These are phyloP conservation scores for Nakazawaea pomicola DNA, from an alignment of 805 yeast genomes.

Conservation along the genomic window DNA sequence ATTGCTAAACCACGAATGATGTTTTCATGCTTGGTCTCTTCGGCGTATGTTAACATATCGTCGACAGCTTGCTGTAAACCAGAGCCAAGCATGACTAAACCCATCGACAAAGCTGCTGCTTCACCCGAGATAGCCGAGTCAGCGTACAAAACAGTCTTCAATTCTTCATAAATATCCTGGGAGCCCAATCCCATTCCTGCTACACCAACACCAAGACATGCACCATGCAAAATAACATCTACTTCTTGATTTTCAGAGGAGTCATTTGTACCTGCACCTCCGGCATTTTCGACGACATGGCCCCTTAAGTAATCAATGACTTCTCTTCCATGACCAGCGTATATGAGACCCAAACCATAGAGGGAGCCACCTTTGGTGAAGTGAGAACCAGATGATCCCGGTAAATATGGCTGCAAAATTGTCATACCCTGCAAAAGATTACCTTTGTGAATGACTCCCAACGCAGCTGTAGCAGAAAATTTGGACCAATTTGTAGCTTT, in stretches of 20 bases:
- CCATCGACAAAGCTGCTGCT: constrained; percentile 96
- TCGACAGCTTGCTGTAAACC: constrained; percentile 61
- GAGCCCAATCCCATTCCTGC: constrained; percentile 93
- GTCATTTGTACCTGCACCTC: constrained; percentile 22
- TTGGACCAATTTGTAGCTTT: constrained; percentile 99
- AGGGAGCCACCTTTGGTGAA: constrained; percentile 95
- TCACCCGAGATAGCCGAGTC: constrained; percentile 95
- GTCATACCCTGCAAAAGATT: constrained; percentile 86
- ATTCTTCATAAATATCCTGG: constrained; percentile 68
- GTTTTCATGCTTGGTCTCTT: constrained; percentile 93
- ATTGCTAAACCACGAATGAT: constrained; percentile 90
- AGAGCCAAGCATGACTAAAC: constrained; percentile 90
- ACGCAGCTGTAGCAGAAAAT: constrained; percentile 94
- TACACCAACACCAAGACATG: constrained; percentile 90
- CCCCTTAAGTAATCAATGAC: constrained; percentile 72
- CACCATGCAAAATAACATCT: constrained; percentile 91
- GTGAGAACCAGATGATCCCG: constrained; percentile 72
- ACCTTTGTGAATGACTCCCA: constrained; percentile 96
- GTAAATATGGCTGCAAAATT: constrained; percentile 85
- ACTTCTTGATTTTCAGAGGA: constrained; percentile 62
- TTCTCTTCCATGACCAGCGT: constrained; percentile 94
- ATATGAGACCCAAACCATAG: constrained; percentile 87
- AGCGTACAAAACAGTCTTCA: constrained; percentile 76
- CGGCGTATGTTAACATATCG: constrained; percentile 88
- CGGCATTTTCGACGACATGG: constrained; percentile 52